Evolutionary conservation across 1,284 basidiomycete species (phyloP), one percentile per base, ranked within the genome.

Genomic region (Pholiota adiposa): DNA sequence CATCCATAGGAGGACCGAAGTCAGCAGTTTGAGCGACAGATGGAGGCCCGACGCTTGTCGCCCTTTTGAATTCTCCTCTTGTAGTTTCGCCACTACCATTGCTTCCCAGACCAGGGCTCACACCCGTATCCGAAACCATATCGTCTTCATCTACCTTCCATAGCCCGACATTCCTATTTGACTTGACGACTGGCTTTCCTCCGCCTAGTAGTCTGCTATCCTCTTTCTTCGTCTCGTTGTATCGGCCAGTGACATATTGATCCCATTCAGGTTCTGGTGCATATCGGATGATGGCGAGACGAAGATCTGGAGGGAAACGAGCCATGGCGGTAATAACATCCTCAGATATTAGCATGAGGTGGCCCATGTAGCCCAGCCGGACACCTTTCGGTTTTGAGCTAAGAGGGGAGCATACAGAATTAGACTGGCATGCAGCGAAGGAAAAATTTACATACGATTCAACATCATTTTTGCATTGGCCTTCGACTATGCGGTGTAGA

Each of bases 291-390:
- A 96, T 84, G 54, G 81, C 74, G 0, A 83, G 77, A 34, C 85
- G 81, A n/a, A 97, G 81, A 41, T 94, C 92, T 18, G 85, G 80
- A 0, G 96, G 94, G 75, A 94, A 96, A 49, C 92, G 88, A 49
- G 95, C 90, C 40, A 97, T 81, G 5, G 93, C 88, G 60, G 85
- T 86, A 69, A 96, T 88, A 12, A 96, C 90, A 68, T 96, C 94
- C 72, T 96, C 94, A 0, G 94, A 89, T 64, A 99, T 96, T 62
- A 98, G 86, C 11, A 92, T 93, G 44, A 99, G 85, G 72, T 99
- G 96, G 0, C 97, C 97, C 97, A 99, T 99, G 77, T 94, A 97
- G 1, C 96, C 96, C 43, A 96, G 75, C 18, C 95, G 87, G 29
- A 92, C 86, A 21, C 83, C 88, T 73, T 86, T 90, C 23, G 83